Percentiles rank a stretch among this genome's conserved stretches.
phyloP scores from a whole-genome alignment of 768 basidiomycete species.

The Boletus huronensis region DNA sequence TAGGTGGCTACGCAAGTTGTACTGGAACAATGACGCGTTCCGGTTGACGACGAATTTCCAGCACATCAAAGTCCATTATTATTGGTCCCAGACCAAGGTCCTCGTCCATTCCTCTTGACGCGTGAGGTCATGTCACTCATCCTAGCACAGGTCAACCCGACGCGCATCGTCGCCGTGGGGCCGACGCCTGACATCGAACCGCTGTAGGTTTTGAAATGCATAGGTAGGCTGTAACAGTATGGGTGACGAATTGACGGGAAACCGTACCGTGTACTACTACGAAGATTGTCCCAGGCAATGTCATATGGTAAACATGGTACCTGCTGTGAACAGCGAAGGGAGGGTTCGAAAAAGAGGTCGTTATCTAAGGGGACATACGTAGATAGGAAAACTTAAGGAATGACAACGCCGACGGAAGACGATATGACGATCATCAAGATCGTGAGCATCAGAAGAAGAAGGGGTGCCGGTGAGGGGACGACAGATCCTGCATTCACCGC shows the following conservation, averaged over 20 bases:
- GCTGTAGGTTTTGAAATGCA: slow-evolving; percentile 32
- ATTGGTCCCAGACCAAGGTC: slow-evolving; percentile 34
- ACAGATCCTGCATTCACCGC: slow-evolving; percentile 7
- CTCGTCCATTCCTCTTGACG: not conserved
- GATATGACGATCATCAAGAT: slow-evolving; percentile 26
- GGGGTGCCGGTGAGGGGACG: slow-evolving; percentile 4
- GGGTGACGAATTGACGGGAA: not conserved
- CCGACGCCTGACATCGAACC: slow-evolving; percentile 69
- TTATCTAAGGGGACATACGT: not conserved
- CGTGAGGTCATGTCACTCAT: not conserved
- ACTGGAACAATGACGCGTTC: slow-evolving; percentile 91
- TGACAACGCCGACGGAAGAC: slow-evolving; percentile 24
- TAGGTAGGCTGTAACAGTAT: not conserved
- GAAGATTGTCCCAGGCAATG: not conserved
- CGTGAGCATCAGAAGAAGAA: slow-evolving; percentile 19
- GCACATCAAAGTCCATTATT: slow-evolving; percentile 55
- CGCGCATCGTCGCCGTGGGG: slow-evolving; percentile 71
- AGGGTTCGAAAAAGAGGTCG: not conserved
- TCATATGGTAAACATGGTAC: not conserved
- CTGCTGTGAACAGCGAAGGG: not conserved
- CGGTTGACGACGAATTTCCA: slow-evolving; percentile 83
- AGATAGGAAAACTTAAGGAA: slow-evolving; percentile 18
- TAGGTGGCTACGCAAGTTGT: slow-evolving; percentile 82
- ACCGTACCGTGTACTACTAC: slow-evolving; percentile 3
- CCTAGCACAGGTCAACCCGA: slow-evolving; percentile 66